Base-by-base conservation (phyloP, 2,329 filamentous ascomycete species). In the Epicoccum sorghinum region DNA sequence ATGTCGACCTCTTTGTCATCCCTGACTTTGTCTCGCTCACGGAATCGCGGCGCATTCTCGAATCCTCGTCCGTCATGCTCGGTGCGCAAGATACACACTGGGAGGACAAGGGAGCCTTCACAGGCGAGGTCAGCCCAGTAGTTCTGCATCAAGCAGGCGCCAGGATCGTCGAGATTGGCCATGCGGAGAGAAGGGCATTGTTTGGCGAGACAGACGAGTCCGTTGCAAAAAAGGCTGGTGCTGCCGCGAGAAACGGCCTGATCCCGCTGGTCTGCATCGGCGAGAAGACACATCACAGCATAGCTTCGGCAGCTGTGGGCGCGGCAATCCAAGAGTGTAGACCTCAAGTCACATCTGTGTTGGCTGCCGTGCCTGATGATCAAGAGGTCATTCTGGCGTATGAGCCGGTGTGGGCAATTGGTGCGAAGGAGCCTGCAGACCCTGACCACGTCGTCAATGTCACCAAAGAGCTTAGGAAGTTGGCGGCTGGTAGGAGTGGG, bases 361-460 rank as follows among this genome's bases (percentile, higher is more conserved):
- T 95, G 46, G 77, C 77, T 1, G 82, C 80, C 0, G 77, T 93
- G 7, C 82, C 86, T 0, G 78, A 79, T 9, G 79, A 85, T 13
- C 83, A 86, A 0, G 87, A 91, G 42, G 82, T 95, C 4, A 83
- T 93, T 6, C 81, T 96, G 52, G 91, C 91, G 0, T 96, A 96
- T 69, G 91, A 96, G 78, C 91, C 91, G 7, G 90, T 95, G 1
- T 96, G 91, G 91, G 91, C 91, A 0, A 96, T 95, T 73, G 91
- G 91, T 0, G 87, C 90, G 8, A 78, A 82, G 1, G 79, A 87
- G 66, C 90, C 91, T 2, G 91, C 91, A 0, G 82, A 82, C 7
- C 83, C 87, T 14, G 86, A 87, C 57, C 88, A 96, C 69, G 89
- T 96, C 0, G 82, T 88, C 4, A 82, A 80, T 33, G 89, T 95